Conservation (phyloP, 192 early-diverging fungal genomes). For the Coemansia sp. region DNA sequence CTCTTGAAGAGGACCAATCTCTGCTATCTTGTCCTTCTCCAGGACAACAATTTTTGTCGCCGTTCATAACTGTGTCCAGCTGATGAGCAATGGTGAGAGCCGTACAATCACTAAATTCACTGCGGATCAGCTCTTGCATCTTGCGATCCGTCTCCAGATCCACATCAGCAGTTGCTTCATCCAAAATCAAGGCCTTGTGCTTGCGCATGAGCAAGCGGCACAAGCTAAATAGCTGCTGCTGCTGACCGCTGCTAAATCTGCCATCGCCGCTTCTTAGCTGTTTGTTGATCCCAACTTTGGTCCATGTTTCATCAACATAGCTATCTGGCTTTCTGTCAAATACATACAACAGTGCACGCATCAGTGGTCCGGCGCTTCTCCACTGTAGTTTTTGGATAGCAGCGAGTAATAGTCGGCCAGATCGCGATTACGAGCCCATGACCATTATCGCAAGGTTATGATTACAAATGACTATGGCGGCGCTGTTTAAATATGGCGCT, state of each 20-base stretch:
- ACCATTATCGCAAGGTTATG: no score
- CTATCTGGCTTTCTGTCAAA: not conserved
- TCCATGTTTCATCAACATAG: not conserved
- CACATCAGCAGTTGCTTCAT: constrained; percentile 67
- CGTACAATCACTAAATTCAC: constrained; percentile 47
- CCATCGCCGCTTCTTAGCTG: constrained; percentile 21
- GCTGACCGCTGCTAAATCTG: constrained; percentile 53
- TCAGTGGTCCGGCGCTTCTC: not conserved
- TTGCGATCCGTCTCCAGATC: constrained; percentile 35
- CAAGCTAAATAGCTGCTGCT: constrained; percentile 63
- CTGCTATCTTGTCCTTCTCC: constrained; percentile 18
- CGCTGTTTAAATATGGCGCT: no score
- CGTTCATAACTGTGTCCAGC: constrained; percentile 61
- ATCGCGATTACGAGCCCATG: no score
- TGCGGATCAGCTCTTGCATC: constrained; percentile 37
- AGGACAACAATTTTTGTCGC: constrained; percentile 61
- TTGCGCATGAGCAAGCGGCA: constrained; percentile 57
- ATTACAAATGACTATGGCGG: no score
- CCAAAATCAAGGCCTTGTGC: constrained; percentile 59
- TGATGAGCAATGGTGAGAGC: constrained; percentile 71
- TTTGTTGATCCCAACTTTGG: constrained; percentile 1
- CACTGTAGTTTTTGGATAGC: no score
- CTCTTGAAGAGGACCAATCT: not conserved
- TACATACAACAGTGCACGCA: not conserved
- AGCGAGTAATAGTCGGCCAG: no score